phyloP scores from a whole-genome alignment of 495 filamentous ascomycete species.

The Pyrenula massariospora region DNA sequence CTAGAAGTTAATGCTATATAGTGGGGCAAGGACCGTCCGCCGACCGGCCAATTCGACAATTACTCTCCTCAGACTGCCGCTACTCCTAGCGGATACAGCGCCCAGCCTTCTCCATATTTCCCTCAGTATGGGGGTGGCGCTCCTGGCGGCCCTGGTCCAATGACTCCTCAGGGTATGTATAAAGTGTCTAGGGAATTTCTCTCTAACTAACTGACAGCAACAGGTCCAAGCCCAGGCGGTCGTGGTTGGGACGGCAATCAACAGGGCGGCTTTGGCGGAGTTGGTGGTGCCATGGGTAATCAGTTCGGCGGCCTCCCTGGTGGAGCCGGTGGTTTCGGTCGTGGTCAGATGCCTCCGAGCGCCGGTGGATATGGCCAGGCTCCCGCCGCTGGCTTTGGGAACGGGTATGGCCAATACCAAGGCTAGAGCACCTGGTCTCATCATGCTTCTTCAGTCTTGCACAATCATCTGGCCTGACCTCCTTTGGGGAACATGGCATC shows the following conservation, averaged over 20 bases:
- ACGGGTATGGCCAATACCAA: conserved; percentile 45
- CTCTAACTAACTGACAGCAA: conserved; percentile 17
- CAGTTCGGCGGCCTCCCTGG: conserved; percentile 41
- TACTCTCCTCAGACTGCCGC: conserved; percentile 69
- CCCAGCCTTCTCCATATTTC: conserved; percentile 75
- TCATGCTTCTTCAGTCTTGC: neutral
- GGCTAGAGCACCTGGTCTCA: conserved; percentile 14
- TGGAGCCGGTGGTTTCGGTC: conserved; percentile 71
- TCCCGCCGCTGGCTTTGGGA: conserved; percentile 34
- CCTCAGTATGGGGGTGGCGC: conserved; percentile 68
- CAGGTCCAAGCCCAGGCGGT: conserved; percentile 48
- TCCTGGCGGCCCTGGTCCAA: conserved; percentile 50
- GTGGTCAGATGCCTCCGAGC: conserved; percentile 63
- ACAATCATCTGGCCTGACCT: neutral
- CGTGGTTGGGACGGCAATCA: conserved; percentile 44
- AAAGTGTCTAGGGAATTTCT: conserved; percentile 3
- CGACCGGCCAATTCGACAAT: conserved; percentile 69
- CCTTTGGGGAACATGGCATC: neutral
- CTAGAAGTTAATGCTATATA: conserved; percentile 18
- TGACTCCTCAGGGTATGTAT: conserved; percentile 54
- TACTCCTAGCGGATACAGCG: conserved; percentile 42
- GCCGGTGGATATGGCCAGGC: conserved; percentile 57
- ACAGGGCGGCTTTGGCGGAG: conserved; percentile 47
- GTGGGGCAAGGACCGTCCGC: conserved; percentile 99
- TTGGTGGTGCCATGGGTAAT: conserved; percentile 13